Evolutionary conservation across 2,329 filamentous ascomycete genomes (phyloP).

Genomic region (Colletotrichum sidae): DNA sequence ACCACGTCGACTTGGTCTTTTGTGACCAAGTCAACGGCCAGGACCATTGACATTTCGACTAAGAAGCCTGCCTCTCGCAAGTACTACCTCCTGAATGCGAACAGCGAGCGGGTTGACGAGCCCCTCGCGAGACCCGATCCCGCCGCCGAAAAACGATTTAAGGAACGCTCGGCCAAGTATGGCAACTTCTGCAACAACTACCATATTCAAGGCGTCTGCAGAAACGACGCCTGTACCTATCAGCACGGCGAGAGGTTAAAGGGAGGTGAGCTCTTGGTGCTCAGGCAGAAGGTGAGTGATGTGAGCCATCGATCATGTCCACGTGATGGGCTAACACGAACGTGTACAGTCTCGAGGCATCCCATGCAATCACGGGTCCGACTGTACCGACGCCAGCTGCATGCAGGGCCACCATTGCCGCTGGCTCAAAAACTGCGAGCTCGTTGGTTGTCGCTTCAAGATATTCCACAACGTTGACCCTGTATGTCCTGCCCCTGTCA

Average conservation of each 20-base stretch:
- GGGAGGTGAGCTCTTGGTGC: slow-evolving; percentile 36
- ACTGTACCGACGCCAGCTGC: slow-evolving; percentile 39
- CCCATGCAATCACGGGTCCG: slow-evolving; percentile 32
- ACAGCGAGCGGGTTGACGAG: slow-evolving; percentile 47
- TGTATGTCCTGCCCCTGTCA: slow-evolving; percentile 12
- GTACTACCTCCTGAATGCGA: slow-evolving; percentile 45
- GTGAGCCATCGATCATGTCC: background rate
- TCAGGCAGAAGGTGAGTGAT: slow-evolving; percentile 37
- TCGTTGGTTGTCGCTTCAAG: slow-evolving; percentile 38
- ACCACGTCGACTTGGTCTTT: slow-evolving; percentile 40
- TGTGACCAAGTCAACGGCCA: slow-evolving; percentile 36
- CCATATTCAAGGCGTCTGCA: slow-evolving; percentile 39
- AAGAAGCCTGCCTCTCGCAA: slow-evolving; percentile 40
- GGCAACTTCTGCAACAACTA: slow-evolving; percentile 41
- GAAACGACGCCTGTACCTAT: slow-evolving; percentile 38
- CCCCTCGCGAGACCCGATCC: slow-evolving; percentile 41
- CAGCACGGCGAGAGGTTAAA: slow-evolving; percentile 39
- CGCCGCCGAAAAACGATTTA: slow-evolving; percentile 38
- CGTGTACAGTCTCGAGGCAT: slow-evolving; percentile 32
- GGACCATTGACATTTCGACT: slow-evolving; percentile 44
- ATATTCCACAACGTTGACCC: slow-evolving; percentile 40
- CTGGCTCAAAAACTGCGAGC: slow-evolving; percentile 38
- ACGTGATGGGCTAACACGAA: background rate
- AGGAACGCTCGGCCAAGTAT: slow-evolving; percentile 31
- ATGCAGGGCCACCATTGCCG: slow-evolving; percentile 40